Base-by-base conservation (phyloP, 306 rosid species). In the Vachellia collinsii region DNA sequence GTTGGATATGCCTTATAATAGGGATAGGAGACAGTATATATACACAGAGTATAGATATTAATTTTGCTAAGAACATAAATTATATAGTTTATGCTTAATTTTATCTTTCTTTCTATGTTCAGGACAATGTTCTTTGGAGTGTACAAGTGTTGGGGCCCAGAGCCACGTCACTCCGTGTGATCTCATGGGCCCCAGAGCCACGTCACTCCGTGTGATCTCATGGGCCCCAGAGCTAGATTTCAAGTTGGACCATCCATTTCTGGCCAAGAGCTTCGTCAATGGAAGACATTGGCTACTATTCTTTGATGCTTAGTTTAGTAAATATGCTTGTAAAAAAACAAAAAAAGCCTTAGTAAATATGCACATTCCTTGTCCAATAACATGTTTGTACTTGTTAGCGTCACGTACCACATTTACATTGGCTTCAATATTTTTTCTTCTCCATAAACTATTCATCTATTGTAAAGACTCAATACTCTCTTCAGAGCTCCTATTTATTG, bases 231-330 rank as follows among this genome's bases (percentile, higher is more conserved):
- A 91, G 84, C 89, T 92, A 14, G 88, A 89, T 34, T 92, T 74
- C 37, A 69, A 86, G 2, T 9, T 79, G n/a, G 97, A 95, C 5
- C 91, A 89, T 71, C 97, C 75, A 6, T 92, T 92, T 74, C 79
- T 89, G 4, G 90, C 67, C 4, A 86, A 91, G 87, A 91, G 97
- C 76, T 90, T 90, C 22, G 93, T 92, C 56, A 90, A 88, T 59
- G 93, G 93, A 4, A 89, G 92, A 54, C 95, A 91, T 75, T 89
- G 97, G 93, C 87, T 90, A n/a, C 82, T 90, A n/a, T 92, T 90
- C 13, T 65, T 84, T 19, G 93, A 88, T 65, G 92, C 92, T 41
- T 92, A 90, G 76, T 29, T 0, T 7, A 58, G 3, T n/a, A 19
- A 54, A 19, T 7, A n/a, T 7, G 25, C 23, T 29, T 29, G 34